These are phyloP conservation scores for Coniochaeta hoffmannii DNA, from an alignment of 2,329 filamentous ascomycete genomes.

Conservation along the genomic window DNA sequence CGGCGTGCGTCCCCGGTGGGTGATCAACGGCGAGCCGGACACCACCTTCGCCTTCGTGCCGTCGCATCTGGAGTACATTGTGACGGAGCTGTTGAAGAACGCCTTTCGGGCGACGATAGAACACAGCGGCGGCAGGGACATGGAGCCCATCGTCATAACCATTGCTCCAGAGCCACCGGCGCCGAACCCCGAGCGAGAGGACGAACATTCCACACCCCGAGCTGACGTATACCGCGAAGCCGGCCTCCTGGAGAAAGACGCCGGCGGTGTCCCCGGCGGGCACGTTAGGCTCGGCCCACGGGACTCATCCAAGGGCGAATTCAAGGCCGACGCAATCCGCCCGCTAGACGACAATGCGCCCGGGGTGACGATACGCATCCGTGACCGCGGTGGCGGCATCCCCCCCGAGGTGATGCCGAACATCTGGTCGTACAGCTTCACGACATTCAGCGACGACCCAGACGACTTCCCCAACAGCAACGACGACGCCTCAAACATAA, in stretches of 20 bases:
- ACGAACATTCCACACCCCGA: neutral
- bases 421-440: conserved; percentile 97
- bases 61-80: conserved; percentile 94
- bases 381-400: conserved; percentile 93
- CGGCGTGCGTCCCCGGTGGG: conserved; percentile 72
- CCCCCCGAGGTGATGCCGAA: conserved; percentile 73
- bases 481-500: conserved; percentile 65
- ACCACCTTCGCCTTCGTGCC: conserved; percentile 92
- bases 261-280: conserved; percentile 8
- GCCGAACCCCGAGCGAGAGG: conserved; percentile 9
- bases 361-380: conserved; percentile 89
- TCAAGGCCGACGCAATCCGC: conserved; percentile 40
- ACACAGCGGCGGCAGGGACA: conserved; percentile 55
- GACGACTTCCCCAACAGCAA: conserved; percentile 33
- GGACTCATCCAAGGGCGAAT: conserved; percentile 29
- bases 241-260: neutral
- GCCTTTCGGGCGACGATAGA: conserved; percentile 92
- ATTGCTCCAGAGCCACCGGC: conserved; percentile 62
- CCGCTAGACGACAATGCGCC: conserved; percentile 61
- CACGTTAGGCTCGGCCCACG: conserved; percentile 27
- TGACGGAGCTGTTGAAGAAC: conserved; percentile 95
- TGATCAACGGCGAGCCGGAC: conserved; percentile 77
- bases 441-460: conserved; percentile 73
- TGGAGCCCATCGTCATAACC: conserved; percentile 80
- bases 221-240: neutral